Base-by-base conservation (phyloP, 805 yeast genomes). In the Millerozyma miso region DNA sequence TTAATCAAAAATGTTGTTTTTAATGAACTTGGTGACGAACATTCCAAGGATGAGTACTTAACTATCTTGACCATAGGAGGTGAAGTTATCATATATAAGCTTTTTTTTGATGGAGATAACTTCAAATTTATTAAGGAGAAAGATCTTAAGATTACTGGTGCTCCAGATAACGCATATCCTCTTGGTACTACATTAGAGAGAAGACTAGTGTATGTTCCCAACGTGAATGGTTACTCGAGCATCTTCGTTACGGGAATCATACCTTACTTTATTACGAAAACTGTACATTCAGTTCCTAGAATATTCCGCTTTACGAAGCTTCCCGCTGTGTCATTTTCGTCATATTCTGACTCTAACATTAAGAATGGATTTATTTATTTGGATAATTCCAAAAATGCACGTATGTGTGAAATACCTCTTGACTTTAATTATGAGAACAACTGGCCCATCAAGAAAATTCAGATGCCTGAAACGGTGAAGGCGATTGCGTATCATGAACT, bases 31-130 rank as follows among this genome's bases (percentile, higher is more conserved):
- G 96, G 96, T 4, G 86, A 84, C 52, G 58, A 63, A 6, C 50
- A 58, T 29, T 38, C 53, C 4, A 71, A 74, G 35, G 83, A 81
- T 38, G 89, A 85, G 51, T 80, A 80, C 57, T 59, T 89, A 44
- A 73, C 88, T 0, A 69, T 87, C 5, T 63, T 88, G 39, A 88
- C 95, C 0, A 78, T 81, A 56, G 93, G 95, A 41, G 95, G 95
- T 52, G 93, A 88, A 58, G 66, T 88, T 2, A 67, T 79, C 31
- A 65, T 85, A 39, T 89, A 88, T 59, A 80, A 79, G 51, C 65
- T 81, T 31, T 79, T 63, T 47, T 67, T 67, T 46, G 79, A 73
- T 51, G 75, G 76, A 14, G 73, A 60, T 19, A 67, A 62, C 47
- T 73, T 59, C 48, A 60, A 55, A 38, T 68, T 73, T 32, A 48